Percentiles rank a stretch among this genome's conserved stretches.
phyloP scores from a whole-genome alignment of 2,329 filamentous ascomycete genomes.

The Fusarium hainanense region DNA sequence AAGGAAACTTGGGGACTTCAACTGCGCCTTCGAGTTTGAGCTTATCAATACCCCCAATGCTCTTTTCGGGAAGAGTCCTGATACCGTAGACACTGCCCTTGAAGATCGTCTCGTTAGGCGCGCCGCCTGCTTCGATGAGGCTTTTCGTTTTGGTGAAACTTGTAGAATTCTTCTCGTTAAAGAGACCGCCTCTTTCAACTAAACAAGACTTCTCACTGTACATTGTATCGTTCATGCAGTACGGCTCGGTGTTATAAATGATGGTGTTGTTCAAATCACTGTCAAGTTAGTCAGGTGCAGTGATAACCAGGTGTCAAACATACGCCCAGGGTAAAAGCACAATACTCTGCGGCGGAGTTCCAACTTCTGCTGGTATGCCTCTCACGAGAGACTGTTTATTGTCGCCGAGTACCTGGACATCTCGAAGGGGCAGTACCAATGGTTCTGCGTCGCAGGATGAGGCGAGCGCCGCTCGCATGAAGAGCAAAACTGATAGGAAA shows the following conservation, averaged over 20 bases:
- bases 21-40: constrained; percentile 12
- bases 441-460: constrained; percentile 32
- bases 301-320: neutral
- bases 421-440: constrained; percentile 24
- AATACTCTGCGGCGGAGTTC: constrained; percentile 44
- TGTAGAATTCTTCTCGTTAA: constrained; percentile 29
- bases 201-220: constrained; percentile 47
- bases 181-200: constrained; percentile 38
- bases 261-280: constrained; percentile 53
- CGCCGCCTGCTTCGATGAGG: constrained; percentile 37
- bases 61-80: constrained; percentile 35
- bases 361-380: constrained; percentile 44
- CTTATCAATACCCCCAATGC: constrained; percentile 41
- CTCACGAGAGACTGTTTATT: constrained; percentile 46
- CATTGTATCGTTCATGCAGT: constrained; percentile 45
- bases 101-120: constrained; percentile 16
- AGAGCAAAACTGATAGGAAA: neutral
- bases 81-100: constrained; percentile 39
- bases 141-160: constrained; percentile 21
- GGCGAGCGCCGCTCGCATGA: neutral
- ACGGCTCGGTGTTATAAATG: constrained; percentile 47
- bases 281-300: neutral
- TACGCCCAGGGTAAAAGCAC: constrained; percentile 50
- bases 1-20: constrained; percentile 23
- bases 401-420: constrained; percentile 40